Conservation (phyloP, 2,329 filamentous ascomycete genomes). For the Penicillium occitanis region DNA sequence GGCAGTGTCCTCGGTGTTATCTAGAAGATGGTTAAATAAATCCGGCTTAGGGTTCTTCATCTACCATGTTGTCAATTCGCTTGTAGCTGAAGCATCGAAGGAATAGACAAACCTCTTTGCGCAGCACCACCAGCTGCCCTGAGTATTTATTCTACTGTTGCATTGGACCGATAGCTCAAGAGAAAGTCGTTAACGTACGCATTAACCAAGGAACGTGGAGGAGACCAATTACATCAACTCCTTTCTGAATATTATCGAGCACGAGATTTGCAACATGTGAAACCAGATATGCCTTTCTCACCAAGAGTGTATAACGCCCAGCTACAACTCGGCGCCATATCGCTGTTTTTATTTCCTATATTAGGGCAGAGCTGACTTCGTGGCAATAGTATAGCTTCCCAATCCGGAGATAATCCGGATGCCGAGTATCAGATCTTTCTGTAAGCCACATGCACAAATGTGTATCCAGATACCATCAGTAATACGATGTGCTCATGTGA, state of each 20-base stretch:
- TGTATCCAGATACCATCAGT: neutral
- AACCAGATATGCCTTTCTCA: too few relatives aligned
- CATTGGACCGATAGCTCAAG: slow-evolving; percentile 13
- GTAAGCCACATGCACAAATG: too few relatives aligned
- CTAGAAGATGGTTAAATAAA: slow-evolving; percentile 7
- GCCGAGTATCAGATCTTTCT: neutral
- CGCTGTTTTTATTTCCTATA: too few relatives aligned
- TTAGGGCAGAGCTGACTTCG: too few relatives aligned
- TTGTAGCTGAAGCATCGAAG: too few relatives aligned
- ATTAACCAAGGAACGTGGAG: slow-evolving; percentile 12
- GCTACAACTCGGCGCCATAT: too few relatives aligned
- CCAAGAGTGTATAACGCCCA: too few relatives aligned
- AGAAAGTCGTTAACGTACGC: slow-evolving; percentile 10
- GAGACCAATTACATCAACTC: slow-evolving; percentile 10
- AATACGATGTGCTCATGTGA: neutral
- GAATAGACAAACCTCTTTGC: neutral
- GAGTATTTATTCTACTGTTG: slow-evolving; percentile 9
- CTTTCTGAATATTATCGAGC: slow-evolving; percentile 4
- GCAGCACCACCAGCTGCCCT: neutral
- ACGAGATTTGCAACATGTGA: too few relatives aligned
- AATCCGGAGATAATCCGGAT: neutral
- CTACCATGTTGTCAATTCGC: neutral
- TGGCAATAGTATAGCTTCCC: too few relatives aligned
- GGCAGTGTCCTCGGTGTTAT: slow-evolving; percentile 11
- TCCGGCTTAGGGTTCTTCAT: slow-evolving; percentile 14